Percentiles rank a stretch among this genome's conserved stretches.
phyloP scores from a whole-genome alignment of 257 asterid species.

The Nicotiana obtusifolia region DNA sequence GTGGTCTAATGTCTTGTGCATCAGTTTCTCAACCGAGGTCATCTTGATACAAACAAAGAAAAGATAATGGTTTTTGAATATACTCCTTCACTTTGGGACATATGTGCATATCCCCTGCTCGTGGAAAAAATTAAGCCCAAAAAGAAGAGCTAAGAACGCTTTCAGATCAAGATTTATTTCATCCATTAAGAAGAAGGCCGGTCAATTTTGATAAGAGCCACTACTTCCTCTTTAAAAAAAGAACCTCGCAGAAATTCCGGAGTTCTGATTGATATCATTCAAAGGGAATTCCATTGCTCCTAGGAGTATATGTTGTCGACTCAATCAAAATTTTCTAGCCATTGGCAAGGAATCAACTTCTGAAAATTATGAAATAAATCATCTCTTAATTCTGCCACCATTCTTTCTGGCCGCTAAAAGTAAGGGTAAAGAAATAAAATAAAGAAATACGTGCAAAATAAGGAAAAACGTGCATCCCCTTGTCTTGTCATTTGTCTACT shows the following conservation, averaged over 20 bases:
- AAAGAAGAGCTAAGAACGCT: neutral
- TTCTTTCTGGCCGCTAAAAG: neutral
- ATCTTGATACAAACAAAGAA: neutral
- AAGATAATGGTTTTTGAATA: neutral
- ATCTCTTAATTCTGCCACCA: neutral
- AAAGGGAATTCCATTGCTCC: neutral
- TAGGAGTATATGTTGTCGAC: neutral
- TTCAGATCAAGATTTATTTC: neutral
- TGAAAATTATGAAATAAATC: neutral
- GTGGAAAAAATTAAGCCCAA: neutral
- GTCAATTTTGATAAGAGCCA: neutral
- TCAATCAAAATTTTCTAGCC: slow-evolving; percentile 4
- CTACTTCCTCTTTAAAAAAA: neutral
- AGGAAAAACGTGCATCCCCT: neutral
- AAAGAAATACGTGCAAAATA: neutral
- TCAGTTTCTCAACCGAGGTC: neutral
- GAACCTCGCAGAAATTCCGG: neutral
- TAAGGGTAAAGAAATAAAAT: neutral
- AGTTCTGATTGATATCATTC: neutral
- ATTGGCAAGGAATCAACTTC: neutral
- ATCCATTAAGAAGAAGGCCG: neutral
- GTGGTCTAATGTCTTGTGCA: neutral
- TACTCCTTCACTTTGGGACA: neutral
- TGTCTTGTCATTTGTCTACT: neutral
- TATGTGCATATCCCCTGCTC: neutral